Percentiles rank a stretch among this genome's conserved stretches.
Evolutionary conservation across 257 asterid species (phyloP).

Genomic region (Solanum neorickii): DNA sequence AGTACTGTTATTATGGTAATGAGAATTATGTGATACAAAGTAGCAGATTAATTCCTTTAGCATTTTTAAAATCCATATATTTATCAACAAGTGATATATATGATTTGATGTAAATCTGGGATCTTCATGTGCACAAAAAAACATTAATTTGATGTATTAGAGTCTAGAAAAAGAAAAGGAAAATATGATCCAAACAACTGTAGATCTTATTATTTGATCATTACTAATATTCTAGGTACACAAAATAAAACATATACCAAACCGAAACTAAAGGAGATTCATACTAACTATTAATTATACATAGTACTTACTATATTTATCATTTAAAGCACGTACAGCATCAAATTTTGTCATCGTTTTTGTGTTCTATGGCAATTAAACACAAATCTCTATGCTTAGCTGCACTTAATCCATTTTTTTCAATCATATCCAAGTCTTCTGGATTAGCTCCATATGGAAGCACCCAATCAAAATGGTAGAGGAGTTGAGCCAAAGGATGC

Average conservation of each 20-base stretch:
- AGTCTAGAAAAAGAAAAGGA: too few species aligned
- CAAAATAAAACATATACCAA: background rate
- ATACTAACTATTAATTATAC: too few species aligned
- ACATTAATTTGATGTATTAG: too few species aligned
- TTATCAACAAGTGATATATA: too few species aligned
- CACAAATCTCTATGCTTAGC: background rate
- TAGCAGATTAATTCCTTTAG: too few species aligned
- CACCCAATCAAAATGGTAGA: background rate
- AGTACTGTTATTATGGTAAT: too few species aligned
- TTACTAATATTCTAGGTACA: background rate
- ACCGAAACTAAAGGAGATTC: background rate
- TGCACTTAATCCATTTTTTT: background rate
- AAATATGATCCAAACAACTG: too few species aligned
- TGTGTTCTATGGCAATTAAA: background rate
- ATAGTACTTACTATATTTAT: background rate
- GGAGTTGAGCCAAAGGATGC: background rate
- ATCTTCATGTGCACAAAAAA: too few species aligned
- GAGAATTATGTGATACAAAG: too few species aligned
- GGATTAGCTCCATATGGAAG: background rate
- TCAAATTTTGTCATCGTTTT: background rate
- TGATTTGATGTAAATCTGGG: too few species aligned
- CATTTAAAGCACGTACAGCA: background rate
- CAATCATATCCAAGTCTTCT: background rate
- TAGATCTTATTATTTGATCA: background rate
- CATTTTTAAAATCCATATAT: too few species aligned